Evolutionary conservation across 75 land plant species (phyloP).

Genomic region (Pinus taeda): DNA sequence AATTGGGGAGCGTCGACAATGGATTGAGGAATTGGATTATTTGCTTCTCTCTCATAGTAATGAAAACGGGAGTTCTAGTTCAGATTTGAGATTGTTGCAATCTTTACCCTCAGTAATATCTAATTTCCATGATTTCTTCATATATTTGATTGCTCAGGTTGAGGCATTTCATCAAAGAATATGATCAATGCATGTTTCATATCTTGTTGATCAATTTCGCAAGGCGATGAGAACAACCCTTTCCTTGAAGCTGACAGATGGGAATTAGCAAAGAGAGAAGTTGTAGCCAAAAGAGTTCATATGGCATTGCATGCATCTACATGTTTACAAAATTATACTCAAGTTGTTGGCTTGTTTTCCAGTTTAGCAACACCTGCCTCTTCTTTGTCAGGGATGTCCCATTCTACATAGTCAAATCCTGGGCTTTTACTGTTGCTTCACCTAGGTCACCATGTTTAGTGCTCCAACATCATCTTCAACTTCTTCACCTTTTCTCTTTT

Average conservation of each 20-base stretch:
- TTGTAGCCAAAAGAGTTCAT: constrained; percentile 91
- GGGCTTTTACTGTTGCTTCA: constrained; percentile 28
- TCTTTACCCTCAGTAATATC: constrained; percentile 72
- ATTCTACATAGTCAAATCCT: constrained; percentile 25
- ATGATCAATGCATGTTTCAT: constrained; percentile 79
- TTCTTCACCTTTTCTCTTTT: constrained; percentile 32
- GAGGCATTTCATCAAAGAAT: constrained; percentile 85
- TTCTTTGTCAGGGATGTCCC: constrained; percentile 5
- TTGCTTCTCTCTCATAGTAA: constrained; percentile 48
- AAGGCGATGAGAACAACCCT: constrained; percentile 82
- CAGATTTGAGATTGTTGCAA: too few relatives aligned
- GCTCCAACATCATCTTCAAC: constrained; percentile 39
- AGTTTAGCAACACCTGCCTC: constrained; percentile 36
- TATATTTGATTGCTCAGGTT: constrained; percentile 93
- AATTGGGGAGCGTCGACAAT: constrained; percentile 70
- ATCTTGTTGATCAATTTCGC: constrained; percentile 70
- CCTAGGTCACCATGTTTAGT: constrained; percentile 39
- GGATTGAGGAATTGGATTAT: constrained; percentile 93
- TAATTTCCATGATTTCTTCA: constrained; percentile 85
- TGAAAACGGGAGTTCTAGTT: constrained; percentile 19
- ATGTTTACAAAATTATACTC: constrained; percentile 48
- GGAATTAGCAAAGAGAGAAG: constrained; percentile 83
- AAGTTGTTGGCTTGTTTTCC: constrained; percentile 45
- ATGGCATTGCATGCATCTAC: constrained; percentile 71
- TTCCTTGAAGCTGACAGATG: constrained; percentile 94